These are phyloP conservation scores for Pythium insidiosum DNA, from an alignment of 352 stramenopile genomes.

Conservation along the genomic window DNA sequence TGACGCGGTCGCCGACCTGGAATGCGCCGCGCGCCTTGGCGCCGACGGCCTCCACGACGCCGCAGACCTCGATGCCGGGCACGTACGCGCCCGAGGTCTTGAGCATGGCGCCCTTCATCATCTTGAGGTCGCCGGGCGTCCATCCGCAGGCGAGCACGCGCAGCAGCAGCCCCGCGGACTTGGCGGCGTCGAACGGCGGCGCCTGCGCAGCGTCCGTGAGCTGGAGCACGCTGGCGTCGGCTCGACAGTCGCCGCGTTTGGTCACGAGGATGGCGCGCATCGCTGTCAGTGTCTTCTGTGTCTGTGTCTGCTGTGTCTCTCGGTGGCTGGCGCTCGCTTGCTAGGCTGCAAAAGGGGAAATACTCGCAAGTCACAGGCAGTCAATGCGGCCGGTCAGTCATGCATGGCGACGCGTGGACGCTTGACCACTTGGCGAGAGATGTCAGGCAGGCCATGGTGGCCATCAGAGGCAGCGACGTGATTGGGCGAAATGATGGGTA, in stretches of 20 bases:
- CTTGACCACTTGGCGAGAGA: no score
- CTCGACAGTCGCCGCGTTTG: not conserved
- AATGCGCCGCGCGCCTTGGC: slow-evolving; percentile 10
- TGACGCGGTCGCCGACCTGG: slow-evolving; percentile 24
- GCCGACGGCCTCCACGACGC: slow-evolving; percentile 23
- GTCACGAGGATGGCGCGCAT: not conserved
- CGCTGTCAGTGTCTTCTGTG: not conserved
- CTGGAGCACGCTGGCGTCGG: not conserved
- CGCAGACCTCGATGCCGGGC: slow-evolving; percentile 28
- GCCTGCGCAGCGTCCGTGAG: not conserved
- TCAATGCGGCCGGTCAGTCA: no score
- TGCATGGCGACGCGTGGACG: no score
- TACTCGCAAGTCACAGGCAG: no score
- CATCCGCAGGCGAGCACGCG: slow-evolving; percentile 20
- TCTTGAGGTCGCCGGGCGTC: slow-evolving; percentile 19
- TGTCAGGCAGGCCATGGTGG: no score
- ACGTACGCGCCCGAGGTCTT: slow-evolving; percentile 18
- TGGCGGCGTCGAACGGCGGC: not conserved
- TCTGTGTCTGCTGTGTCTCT: not conserved
- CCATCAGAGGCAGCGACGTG: no score
- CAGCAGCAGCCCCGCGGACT: slow-evolving; percentile 12
- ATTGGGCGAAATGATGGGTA: no score
- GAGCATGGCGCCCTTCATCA: slow-evolving; percentile 19
- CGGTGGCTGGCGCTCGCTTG: no score
- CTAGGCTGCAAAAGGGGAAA: no score